Evolutionary conservation across 2,329 filamentous ascomycete genomes (phyloP), one percentile per base, ranked within the genome.

Genomic region (Paraphaeosphaeria minitans): DNA sequence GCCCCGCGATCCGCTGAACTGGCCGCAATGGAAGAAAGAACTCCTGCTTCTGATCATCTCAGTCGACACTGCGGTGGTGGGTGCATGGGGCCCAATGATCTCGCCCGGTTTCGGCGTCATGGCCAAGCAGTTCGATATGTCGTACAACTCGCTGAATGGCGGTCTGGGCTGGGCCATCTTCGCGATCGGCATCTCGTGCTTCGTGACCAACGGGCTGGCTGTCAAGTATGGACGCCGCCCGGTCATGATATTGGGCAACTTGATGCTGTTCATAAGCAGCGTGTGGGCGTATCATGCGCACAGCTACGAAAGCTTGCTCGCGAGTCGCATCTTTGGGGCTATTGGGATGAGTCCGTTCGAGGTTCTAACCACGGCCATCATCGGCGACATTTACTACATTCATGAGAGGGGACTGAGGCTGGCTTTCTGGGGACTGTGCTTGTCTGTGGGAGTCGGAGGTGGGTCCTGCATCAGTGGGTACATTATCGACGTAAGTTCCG

Each of bases 301-400:
- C 16, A 59, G 47, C 14, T 68, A 68, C 39, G 47, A 66, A 49
- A 56, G 50, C 22, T 41, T 68, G 41, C 46, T 68, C 16, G 65
- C 63, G 29, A 65, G 60, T 55, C 52, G 65, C 37, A 65, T 68
- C 22, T 59, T 68, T 47, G 65, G 65, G 2, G 65, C 63, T 2
- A 63, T 68, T 49, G 65, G 65, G 13, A 68, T 68, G 65, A 63
- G 60, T 61, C 65, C 65, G 9, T 68, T 66, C 47, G 65, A 68
- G 43, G 62, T 68, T 4, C 33, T 68, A 29, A 65, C 62, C 0
- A 66, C 63, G 31, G 91, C 91, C 0, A 89, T 89, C 47, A 90
- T 97, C 10, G 93, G 92, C 45, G 93, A 97, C 75, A 75, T 97
- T 43, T 97, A 93, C 77, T 95, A 88, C 75, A 91, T 97, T 29